Evolutionary conservation across 2,329 filamentous ascomycete species (phyloP), one percentile per base, ranked within the genome.

Genomic region (Verticillium nonalfalfae): DNA sequence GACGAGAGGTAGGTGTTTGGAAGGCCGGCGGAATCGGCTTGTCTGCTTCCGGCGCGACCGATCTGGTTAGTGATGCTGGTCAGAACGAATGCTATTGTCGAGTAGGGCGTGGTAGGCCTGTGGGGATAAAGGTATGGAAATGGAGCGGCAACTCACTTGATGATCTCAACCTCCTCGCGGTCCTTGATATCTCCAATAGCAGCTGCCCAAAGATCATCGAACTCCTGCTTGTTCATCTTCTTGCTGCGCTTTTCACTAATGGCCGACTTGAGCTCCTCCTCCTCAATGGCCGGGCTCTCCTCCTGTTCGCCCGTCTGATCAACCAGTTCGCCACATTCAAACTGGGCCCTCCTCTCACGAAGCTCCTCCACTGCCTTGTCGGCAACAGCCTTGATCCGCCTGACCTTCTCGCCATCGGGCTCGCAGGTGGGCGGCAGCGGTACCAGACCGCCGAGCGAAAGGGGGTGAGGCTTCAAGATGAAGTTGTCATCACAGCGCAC

Each of bases 391-490:
- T 94, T 91, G 57, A 98, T 90, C 18, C 90, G 89, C 45, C 91
- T 87, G 7, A 90, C 91, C 74, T 97, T 97, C 70, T 96, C 92
- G 63, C 93, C 93, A 74, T 99, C 96, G 0, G 95, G 90, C 75
- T 97, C 94, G 74, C 95, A 99, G 4, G 91, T 93, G 1, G 96
- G 94, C 6, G 93, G 87, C 9, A 99, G 78, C 7, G 95, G 95
- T 5, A 98, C 71, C 3, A 96, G 71, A 0, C 95, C 93, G 57
- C 88, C 87, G 0, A 97, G 73, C 0, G 93, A 89, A 26, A 98
- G 80, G 1, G 94, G 93, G 72, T 98, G 94, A 1, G 87, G 85
- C 69, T 90, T 90, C 40, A 95, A 81, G 56, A 99, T 84, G 70
- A 96, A 99, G 71, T 94, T 95, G 59, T 85, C 82, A 68, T 97